Evolutionary conservation across 306 rosid species (phyloP), one percentile per base, ranked within the genome.

Genomic region (Sicyos baderoa): DNA sequence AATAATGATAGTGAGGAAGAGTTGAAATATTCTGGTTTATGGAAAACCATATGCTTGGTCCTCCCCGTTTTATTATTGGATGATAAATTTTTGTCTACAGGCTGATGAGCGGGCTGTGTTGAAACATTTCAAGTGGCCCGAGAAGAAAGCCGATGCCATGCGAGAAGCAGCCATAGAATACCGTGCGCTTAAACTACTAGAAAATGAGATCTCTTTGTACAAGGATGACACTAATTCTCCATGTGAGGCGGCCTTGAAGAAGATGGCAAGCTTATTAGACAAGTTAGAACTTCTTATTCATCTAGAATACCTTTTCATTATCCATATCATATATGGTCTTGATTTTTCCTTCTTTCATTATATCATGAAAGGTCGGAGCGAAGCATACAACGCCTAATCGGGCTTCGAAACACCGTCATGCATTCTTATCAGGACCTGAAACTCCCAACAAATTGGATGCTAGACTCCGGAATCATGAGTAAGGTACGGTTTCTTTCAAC

Each of bases 111-210:
- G 84, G 22, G 89, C 96, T 45, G 97, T 91, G 53, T 80, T 91
- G 76, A 91, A 86, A 87, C 96, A 91, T 76, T 91, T 91, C 70
- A 87, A 91, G 72, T 91, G 97, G 97, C 97, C 97, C 0, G 97
- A 91, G 90, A 87, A 76, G 74, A 91, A 87, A 86, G 97, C 96
- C 2, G 97, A 89, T 82, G 87, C 97, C 76, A 76, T 89, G 86
- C 82, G 92, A 83, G 97, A 91, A 77, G 96, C 97, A 27, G 96
- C 95, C 48, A 79, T 91, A 63, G 97, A 89, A 80, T 91, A 86
- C 79, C 92, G 94, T 1, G 96, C 81, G 35, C 86, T 91, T 58
- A 89, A 87, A 76, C 74, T 81, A 82, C 70, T 91, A 67, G 90
- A 87, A 79, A 83, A 74, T 54, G 95, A 91, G 76, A 82, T 91